Percentiles rank a stretch among this genome's conserved stretches.
Evolutionary conservation across 805 yeast genomes (phyloP).

Genomic region (Spathaspora gorwiae): DNA sequence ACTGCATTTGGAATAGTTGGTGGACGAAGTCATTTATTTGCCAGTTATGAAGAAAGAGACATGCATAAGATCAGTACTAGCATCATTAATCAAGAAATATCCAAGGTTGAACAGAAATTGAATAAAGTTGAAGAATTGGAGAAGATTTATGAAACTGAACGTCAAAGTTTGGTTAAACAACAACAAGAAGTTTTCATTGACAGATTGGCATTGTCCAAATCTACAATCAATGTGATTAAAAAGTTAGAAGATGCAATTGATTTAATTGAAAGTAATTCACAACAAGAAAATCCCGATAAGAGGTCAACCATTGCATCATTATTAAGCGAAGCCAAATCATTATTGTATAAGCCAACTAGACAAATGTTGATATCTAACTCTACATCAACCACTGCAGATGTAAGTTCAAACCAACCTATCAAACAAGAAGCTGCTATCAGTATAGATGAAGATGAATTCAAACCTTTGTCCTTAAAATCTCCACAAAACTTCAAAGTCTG

Average conservation of each 20-base stretch:
- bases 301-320: conserved; percentile 12
- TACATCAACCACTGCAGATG: conserved; percentile 3
- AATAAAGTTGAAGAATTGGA: conserved; percentile 57
- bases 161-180: conserved; percentile 53
- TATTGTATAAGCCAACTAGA: conserved; percentile 30
- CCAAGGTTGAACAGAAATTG: conserved; percentile 62
- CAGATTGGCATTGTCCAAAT: conserved; percentile 59
- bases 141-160: conserved; percentile 60
- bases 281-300: conserved; percentile 5
- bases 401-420: neutral
- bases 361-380: conserved; percentile 7
- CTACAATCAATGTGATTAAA: conserved; percentile 46
- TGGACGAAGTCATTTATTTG: conserved; percentile 73
- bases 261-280: conserved; percentile 8
- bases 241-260: conserved; percentile 39
- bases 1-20: conserved; percentile 76
- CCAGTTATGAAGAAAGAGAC: conserved; percentile 75
- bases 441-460: conserved; percentile 11
- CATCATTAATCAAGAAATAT: conserved; percentile 57
- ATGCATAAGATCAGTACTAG: conserved; percentile 55
- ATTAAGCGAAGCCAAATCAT: conserved; percentile 27
- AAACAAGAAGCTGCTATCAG: neutral
- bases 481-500: conserved; percentile 43
- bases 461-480: conserved; percentile 37
- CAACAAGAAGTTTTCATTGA: conserved; percentile 67